phyloP scores from a whole-genome alignment of 1,139 yeast species.

The Magnusiomyces sp. region DNA sequence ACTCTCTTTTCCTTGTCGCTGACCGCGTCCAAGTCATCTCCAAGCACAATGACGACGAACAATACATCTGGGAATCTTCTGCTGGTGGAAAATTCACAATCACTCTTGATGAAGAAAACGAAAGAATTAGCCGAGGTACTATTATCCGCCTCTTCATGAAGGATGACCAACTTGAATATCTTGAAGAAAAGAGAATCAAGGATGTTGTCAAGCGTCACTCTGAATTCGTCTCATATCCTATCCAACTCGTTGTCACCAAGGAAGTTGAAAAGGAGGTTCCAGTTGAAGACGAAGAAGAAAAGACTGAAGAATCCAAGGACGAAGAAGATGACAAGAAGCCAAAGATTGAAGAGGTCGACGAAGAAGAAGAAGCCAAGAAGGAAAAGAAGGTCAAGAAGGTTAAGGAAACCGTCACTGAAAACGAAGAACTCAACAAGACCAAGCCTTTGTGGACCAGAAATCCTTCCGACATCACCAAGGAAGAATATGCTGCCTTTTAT shows the following conservation, averaged over 20 bases:
- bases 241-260: constrained; percentile 96
- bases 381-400: constrained; percentile 69
- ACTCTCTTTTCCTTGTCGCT: constrained; percentile 98
- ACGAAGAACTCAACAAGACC: constrained; percentile 97
- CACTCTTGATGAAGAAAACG: constrained; percentile 77
- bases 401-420: constrained; percentile 78
- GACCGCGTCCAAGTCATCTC: constrained; percentile 98
- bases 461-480: constrained; percentile 96
- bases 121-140: constrained; percentile 91
- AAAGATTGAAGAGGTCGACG: constrained; percentile 65
- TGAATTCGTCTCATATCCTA: constrained; percentile 98
- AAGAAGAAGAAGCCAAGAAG: constrained; percentile 51
- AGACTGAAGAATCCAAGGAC: constrained; percentile 39
- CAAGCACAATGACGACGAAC: constrained; percentile 98
- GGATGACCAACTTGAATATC: constrained; percentile 98
- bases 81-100: constrained; percentile 99
- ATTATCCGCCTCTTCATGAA: constrained; percentile 91
- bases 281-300: constrained; percentile 1
- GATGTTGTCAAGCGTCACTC: constrained; percentile 99
- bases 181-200: constrained; percentile 98
- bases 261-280: constrained; percentile 94
- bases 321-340: constrained; percentile 56
- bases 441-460: constrained; percentile 99
- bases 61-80: constrained; percentile 98
- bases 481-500: constrained; percentile 98